These are phyloP conservation scores for Wickerhamomyces kurtzmanii DNA, from an alignment of 805 yeast species.

Conservation along the genomic window DNA sequence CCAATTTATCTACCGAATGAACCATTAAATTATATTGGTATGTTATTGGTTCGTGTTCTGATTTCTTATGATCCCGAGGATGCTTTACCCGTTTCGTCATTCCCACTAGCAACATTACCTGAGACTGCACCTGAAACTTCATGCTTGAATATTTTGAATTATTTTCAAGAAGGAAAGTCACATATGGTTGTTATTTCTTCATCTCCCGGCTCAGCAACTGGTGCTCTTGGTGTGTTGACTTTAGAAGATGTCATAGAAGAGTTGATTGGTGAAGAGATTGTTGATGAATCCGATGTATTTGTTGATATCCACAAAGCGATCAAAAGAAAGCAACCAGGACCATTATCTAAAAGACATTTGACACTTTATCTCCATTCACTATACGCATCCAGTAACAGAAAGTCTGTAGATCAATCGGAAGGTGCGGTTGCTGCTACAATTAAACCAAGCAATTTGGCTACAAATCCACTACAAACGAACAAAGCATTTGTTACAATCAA, in stretches of 20 bases:
- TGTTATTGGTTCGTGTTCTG: constrained; percentile 85
- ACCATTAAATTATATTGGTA: constrained; percentile 86
- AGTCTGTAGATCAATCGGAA: constrained; percentile 23
- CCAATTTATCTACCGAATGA: constrained; percentile 90
- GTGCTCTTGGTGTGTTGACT: constrained; percentile 87
- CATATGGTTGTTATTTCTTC: constrained; percentile 93
- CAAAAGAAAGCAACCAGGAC: constrained; percentile 69
- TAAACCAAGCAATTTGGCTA: constrained; percentile 45
- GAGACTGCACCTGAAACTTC: constrained; percentile 90
- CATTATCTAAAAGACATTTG: constrained; percentile 58
- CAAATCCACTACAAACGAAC: constrained; percentile 58
- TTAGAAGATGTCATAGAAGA: constrained; percentile 98
- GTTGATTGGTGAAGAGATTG: constrained; percentile 93
- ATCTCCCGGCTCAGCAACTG: constrained; percentile 72
- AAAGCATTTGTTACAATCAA: constrained; percentile 63
- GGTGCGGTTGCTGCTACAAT: constrained; percentile 3
- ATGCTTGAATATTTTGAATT: constrained; percentile 85
- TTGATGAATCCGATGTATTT: constrained; percentile 92
- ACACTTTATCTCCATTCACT: constrained; percentile 59
- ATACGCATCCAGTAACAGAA: constrained; percentile 35
- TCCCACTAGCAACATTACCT: constrained; percentile 93
- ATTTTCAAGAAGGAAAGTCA: constrained; percentile 95
- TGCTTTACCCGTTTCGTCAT: constrained; percentile 81
- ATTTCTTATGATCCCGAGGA: constrained; percentile 97
- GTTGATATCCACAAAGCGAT: constrained; percentile 85